Conservation (phyloP, 768 basidiomycete species). For the Mrakia blollopis region DNA sequence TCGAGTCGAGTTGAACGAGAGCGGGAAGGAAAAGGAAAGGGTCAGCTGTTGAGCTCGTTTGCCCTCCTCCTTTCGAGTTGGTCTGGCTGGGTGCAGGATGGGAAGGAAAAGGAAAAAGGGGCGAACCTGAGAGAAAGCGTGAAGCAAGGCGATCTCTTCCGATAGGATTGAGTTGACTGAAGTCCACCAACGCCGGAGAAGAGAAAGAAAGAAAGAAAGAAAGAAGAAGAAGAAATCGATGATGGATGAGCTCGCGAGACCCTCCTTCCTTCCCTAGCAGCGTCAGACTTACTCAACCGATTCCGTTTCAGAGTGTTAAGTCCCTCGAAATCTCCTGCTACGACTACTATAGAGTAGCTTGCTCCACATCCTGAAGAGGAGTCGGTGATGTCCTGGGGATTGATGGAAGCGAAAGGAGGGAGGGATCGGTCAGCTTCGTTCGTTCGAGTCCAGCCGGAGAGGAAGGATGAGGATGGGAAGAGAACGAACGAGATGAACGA, state of each 20-base stretch:
- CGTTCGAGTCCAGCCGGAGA: neutral
- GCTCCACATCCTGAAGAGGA: constrained; percentile 26
- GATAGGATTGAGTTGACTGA: constrained; percentile 30
- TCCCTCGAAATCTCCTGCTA: constrained; percentile 30
- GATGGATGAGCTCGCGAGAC: neutral
- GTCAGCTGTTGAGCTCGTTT: neutral
- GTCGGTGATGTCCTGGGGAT: constrained; percentile 29
- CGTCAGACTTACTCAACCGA: constrained; percentile 26
- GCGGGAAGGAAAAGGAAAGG: neutral
- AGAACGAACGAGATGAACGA: constrained; percentile 22
- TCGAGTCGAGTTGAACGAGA: neutral
- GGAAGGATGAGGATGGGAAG: neutral
- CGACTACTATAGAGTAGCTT: constrained; percentile 32
- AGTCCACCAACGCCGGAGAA: no score
- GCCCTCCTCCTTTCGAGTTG: no score
- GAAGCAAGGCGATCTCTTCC: constrained; percentile 31
- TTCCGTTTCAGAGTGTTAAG: constrained; percentile 32
- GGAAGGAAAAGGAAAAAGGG: no score
- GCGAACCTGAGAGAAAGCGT: constrained; percentile 33
- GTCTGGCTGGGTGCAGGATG: neutral
- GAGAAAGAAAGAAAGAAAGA: neutral
- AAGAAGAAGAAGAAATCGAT: neutral
- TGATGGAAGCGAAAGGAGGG: neutral
- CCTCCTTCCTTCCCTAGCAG: no score
- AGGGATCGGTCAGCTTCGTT: constrained; percentile 3